Base-by-base conservation (phyloP, 148 eudicot genomes). In the Spergularia bocconei region DNA sequence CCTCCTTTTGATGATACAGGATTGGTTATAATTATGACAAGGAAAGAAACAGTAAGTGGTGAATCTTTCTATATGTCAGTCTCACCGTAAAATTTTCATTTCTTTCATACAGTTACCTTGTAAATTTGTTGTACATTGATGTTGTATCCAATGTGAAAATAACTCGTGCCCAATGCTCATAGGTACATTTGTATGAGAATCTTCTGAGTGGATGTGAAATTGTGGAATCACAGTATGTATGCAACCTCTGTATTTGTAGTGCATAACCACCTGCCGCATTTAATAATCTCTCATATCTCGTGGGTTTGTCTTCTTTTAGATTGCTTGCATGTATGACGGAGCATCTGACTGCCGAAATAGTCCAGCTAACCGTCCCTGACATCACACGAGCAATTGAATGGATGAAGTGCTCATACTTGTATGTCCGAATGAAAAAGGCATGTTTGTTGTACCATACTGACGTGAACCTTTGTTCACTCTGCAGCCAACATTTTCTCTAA, bases 1-100 rank as follows among this genome's bases (percentile, higher is more conserved):
- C 99, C 99, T 62, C 99, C 99, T 67, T 95, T 95, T 78, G 97
- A 95, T 82, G 97, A 92, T 85, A 92, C 99, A 63, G 99, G 99
- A 69, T 68, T 87, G 84, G 99, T 92, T 85, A 86, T 95, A 72
- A 92, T 95, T 68, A 95, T 95, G 99, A 95, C 99, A 77, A 92
- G 99, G 85, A 92, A 81, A 80, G 99, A 90, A 82, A 92, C 99
- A 58, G 99, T 95, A 56, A 78, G 70, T 69, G 13, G 56, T 63
- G 69, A 69, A 77, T 67, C 68, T 64, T 69, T 72, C 25, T 52
- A 61, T 75, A 38, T 38, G 52, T 44, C 63, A 36, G 59, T 19
- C 61, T 58, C 23, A 39, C 63, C 36, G 63, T 13, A 70, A 13
- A 29, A 10, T 61, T 17, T 48, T 11, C 10, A 12, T n/a, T 2